Conservation (phyloP, 441 rosid species). For the Gossypium davidsonii region DNA sequence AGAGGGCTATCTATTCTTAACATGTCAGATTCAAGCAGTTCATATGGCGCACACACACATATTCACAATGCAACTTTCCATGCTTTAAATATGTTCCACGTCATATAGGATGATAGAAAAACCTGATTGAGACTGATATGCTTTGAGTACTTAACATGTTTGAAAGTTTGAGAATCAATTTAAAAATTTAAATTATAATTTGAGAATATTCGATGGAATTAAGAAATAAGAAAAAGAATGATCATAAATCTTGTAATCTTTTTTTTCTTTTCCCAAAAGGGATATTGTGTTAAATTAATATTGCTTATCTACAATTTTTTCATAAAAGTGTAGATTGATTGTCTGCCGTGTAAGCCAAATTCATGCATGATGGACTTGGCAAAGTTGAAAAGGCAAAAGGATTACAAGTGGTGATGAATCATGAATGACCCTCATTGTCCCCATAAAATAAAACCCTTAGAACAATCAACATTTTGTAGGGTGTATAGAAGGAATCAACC, state of each 20-base stretch:
- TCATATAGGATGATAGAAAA: no score
- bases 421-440: constrained; percentile 15
- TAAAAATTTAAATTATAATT: no score
- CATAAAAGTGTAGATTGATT: constrained; percentile 14
- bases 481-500: constrained; percentile 11
- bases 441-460: background rate
- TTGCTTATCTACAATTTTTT: background rate
- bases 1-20: no score
- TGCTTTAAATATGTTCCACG: no score
- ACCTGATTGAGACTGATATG: no score
- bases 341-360: constrained; percentile 12
- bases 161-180: no score
- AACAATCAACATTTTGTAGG: constrained; percentile 3
- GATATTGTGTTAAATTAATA: constrained; percentile 12
- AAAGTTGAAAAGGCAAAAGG: constrained; percentile 5
- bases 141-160: no score
- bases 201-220: background rate
- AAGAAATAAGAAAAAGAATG: background rate
- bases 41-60: no score
- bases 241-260: background rate
- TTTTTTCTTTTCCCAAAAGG: constrained; percentile 13
- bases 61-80: no score
- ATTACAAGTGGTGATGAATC: constrained; percentile 17
- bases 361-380: constrained; percentile 9
- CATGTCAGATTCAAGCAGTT: no score